Percentiles rank a stretch among this genome's conserved stretches.
Evolutionary conservation across 2,329 filamentous ascomycete genomes (phyloP).

Genomic region (Beauveria medogensis): DNA sequence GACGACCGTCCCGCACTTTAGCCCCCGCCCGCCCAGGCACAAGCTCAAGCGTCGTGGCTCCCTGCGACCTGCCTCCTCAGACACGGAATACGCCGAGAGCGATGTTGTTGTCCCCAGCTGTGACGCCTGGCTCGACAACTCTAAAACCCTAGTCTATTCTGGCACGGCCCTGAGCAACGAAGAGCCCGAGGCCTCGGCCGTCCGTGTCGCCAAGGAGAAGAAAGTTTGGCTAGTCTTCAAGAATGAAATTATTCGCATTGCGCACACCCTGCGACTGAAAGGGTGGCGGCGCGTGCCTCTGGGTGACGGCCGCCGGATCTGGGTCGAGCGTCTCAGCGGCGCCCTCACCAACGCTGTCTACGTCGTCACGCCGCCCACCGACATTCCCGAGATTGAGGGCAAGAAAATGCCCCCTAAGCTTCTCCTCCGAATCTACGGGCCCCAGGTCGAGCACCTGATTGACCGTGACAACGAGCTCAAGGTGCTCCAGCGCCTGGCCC

Average conservation of each 20-base stretch:
- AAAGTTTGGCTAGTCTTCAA: conserved; percentile 84
- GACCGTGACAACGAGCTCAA: conserved; percentile 84
- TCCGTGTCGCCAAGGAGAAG: conserved; percentile 54
- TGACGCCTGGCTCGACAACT: conserved; percentile 80
- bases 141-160: conserved; percentile 73
- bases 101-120: conserved; percentile 78
- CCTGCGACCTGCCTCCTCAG: conserved; percentile 56
- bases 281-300: conserved; percentile 81
- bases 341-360: conserved; percentile 96
- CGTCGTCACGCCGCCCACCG: conserved; percentile 73
- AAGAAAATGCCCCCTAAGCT: conserved; percentile 56
- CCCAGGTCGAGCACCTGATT: conserved; percentile 91
- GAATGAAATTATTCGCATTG: conserved; percentile 78
- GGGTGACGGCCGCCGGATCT: conserved; percentile 58
- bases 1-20: conserved; percentile 34
- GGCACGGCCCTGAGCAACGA: conserved; percentile 38
- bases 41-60: conserved; percentile 31
- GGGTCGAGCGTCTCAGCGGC: conserved; percentile 73
- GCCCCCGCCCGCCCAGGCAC: conserved; percentile 34
- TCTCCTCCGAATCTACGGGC: conserved; percentile 84
- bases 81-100: conserved; percentile 78
- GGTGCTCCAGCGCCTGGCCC: conserved; percentile 75
- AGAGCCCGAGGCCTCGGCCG: conserved; percentile 27
- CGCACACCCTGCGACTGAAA: conserved; percentile 82
- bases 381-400: conserved; percentile 36